Conservation (phyloP, 371 early-diverging fungal species). For the Rhizomucor miehei region DNA sequence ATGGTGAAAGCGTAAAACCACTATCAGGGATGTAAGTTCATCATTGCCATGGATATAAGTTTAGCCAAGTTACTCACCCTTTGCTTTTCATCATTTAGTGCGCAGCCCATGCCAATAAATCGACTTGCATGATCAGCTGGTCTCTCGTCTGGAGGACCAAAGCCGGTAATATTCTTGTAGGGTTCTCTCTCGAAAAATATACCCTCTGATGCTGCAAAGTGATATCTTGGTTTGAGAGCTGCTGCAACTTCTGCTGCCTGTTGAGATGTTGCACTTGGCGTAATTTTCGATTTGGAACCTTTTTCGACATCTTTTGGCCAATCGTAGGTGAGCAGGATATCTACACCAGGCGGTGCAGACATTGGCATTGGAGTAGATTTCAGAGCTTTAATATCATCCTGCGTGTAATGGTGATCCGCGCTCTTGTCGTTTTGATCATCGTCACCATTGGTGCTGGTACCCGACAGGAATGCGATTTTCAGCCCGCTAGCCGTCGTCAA, state of each 20-base stretch:
- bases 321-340: constrained; percentile 78
- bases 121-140: constrained; percentile 67
- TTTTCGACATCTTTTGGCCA: constrained; percentile 68
- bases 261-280: constrained; percentile 16
- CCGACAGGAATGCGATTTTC: constrained; percentile 74
- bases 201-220: constrained; percentile 71
- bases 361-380: constrained; percentile 22
- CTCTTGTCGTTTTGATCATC: constrained; percentile 21
- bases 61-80: constrained; percentile 47
- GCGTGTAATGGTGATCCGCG: constrained; percentile 2
- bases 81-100: constrained; percentile 59
- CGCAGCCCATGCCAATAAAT: constrained; percentile 81
- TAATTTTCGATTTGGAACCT: constrained; percentile 7
- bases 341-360: constrained; percentile 57
- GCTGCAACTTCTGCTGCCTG: constrained; percentile 48
- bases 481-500: constrained; percentile 71
- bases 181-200: constrained; percentile 86
- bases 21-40: constrained; percentile 40
- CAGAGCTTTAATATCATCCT: constrained; percentile 19
- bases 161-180: constrained; percentile 58
- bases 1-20: constrained; percentile 95
- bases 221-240: constrained; percentile 79
- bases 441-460: constrained; percentile 17
- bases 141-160: constrained; percentile 39
- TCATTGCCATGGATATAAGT: constrained; percentile 6